phyloP scores from a whole-genome alignment of 495 filamentous ascomycete genomes.

The Monascus purpureus region DNA sequence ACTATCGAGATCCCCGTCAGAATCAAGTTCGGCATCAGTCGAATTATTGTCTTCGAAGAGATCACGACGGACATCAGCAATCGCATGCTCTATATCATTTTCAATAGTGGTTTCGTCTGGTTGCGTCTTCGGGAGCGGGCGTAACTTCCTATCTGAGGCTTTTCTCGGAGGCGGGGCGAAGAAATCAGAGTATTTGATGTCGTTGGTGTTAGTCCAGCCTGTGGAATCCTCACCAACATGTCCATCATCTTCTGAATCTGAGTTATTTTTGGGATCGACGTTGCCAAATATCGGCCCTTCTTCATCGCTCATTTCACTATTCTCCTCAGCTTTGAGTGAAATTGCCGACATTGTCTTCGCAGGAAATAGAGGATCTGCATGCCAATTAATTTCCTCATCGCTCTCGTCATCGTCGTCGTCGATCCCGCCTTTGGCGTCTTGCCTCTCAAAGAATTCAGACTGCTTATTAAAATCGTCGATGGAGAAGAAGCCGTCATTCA shows the following conservation, averaged over 20 bases:
- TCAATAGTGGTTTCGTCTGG: constrained; percentile 29
- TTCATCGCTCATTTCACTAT: constrained; percentile 46
- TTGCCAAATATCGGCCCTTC: constrained; percentile 69
- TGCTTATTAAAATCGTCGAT: constrained; percentile 96
- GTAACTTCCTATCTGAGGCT: constrained; percentile 33
- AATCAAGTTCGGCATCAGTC: constrained; percentile 33
- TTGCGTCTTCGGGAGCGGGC: constrained; percentile 37
- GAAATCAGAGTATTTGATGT: constrained; percentile 79
- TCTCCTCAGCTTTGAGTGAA: constrained; percentile 16
- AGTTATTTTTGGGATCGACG: constrained; percentile 45
- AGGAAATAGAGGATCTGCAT: constrained; percentile 46
- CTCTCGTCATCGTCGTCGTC: constrained; percentile 50
- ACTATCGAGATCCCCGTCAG: constrained; percentile 24
- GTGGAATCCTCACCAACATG: constrained; percentile 28
- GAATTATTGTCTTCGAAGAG: constrained; percentile 70
- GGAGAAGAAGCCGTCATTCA: constrained; percentile 96
- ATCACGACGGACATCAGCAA: constrained; percentile 79
- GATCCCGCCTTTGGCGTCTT: constrained; percentile 56
- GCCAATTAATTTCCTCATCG: constrained; percentile 79
- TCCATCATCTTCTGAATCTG: constrained; percentile 38
- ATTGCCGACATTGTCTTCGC: constrained; percentile 8
- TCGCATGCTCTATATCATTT: constrained; percentile 67
- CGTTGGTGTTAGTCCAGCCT: constrained; percentile 58
- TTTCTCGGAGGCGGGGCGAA: constrained; percentile 74
- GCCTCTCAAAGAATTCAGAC: constrained; percentile 70